Conservation (phyloP, 805 yeast genomes). For the Candida sphagnicola region DNA sequence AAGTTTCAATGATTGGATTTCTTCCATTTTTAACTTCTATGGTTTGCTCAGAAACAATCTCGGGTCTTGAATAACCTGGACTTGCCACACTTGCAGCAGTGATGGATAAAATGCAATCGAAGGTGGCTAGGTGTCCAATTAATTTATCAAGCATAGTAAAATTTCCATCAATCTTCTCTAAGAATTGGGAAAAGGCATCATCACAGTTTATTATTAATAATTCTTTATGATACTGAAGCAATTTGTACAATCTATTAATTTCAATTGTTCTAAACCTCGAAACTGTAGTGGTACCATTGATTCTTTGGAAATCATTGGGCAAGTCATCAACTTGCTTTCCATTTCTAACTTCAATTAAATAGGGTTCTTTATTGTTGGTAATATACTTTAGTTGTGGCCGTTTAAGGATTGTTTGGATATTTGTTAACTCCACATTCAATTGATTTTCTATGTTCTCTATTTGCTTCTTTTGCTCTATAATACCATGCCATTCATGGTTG, state of each 20-base stretch:
- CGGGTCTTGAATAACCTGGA: slow-evolving; percentile 46
- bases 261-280: slow-evolving; percentile 71
- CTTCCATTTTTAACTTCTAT: slow-evolving; percentile 55
- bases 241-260: slow-evolving; percentile 46
- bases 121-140: slow-evolving; percentile 44
- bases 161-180: slow-evolving; percentile 29
- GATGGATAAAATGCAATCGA: slow-evolving; percentile 68
- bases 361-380: slow-evolving; percentile 61
- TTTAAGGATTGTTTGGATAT: slow-evolving; percentile 42
- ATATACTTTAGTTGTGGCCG: slow-evolving; percentile 56
- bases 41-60: slow-evolving; percentile 37
- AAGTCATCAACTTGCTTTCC: slow-evolving; percentile 47
- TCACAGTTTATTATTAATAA: slow-evolving; percentile 44
- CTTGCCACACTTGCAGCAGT: slow-evolving; percentile 53
- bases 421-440: slow-evolving; percentile 50
- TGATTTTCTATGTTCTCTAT: slow-evolving; percentile 43
- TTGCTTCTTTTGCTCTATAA: slow-evolving; percentile 30
- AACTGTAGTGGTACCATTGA: slow-evolving; percentile 63
- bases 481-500: slow-evolving; percentile 33
- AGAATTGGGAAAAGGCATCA: slow-evolving; percentile 39
- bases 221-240: slow-evolving; percentile 60
- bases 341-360: slow-evolving; percentile 71
- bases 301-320: slow-evolving; percentile 76
- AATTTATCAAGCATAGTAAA: slow-evolving; percentile 35
- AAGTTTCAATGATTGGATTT: slow-evolving; percentile 62